Conservation (phyloP, 2,329 filamentous ascomycete genomes). For the Exophiala phaeomuriformis region DNA sequence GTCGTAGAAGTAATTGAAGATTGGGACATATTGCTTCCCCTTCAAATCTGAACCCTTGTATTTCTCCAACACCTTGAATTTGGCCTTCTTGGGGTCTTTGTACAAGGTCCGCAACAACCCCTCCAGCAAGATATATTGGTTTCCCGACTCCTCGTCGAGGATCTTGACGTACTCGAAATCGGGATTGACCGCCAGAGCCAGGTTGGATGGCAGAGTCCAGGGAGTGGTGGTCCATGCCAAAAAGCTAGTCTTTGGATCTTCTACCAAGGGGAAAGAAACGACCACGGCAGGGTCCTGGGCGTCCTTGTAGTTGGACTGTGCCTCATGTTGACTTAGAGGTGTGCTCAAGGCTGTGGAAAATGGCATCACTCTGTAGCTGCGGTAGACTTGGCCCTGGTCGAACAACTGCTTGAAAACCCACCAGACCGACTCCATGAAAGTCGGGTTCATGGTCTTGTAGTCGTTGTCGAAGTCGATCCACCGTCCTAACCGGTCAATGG, state of each 20-base stretch:
- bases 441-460: slow-evolving; percentile 87
- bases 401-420: slow-evolving; percentile 88
- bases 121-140: slow-evolving; percentile 73
- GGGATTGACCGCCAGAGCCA: slow-evolving; percentile 64
- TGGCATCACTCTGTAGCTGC: slow-evolving; percentile 79
- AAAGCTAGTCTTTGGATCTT: slow-evolving; percentile 62
- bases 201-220: slow-evolving; percentile 70
- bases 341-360: slow-evolving; percentile 81
- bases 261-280: slow-evolving; percentile 69
- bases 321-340: slow-evolving; percentile 79
- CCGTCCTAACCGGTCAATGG: slow-evolving; percentile 72
- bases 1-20: slow-evolving; percentile 77
- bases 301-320: slow-evolving; percentile 84
- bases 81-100: slow-evolving; percentile 88
- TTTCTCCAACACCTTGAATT: slow-evolving; percentile 68
- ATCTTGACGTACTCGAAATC: slow-evolving; percentile 78
- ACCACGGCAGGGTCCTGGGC: slow-evolving; percentile 78
- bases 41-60: slow-evolving; percentile 71
- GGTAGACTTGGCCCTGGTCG: slow-evolving; percentile 76
- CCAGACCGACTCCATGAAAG: slow-evolving; percentile 86
- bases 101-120: slow-evolving; percentile 69
- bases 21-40: slow-evolving; percentile 73
- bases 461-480: slow-evolving; percentile 95
- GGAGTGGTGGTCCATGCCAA: slow-evolving; percentile 81
- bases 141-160: slow-evolving; percentile 65